phyloP scores from a whole-genome alignment of 306 rosid species.

The Rosa rugosa region DNA sequence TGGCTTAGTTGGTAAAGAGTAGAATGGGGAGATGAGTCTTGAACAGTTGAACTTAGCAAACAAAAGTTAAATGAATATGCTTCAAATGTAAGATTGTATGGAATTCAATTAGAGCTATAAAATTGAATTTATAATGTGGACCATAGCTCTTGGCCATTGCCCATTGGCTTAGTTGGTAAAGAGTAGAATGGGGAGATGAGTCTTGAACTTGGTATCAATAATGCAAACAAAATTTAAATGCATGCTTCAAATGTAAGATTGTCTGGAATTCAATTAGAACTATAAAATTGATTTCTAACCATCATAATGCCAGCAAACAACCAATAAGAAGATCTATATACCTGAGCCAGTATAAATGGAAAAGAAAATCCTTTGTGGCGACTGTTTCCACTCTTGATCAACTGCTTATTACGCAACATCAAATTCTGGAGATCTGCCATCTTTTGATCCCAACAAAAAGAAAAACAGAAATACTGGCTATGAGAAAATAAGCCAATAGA shows the following conservation, averaged over 20 bases:
- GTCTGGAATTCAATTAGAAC: background rate
- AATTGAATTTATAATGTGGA: background rate
- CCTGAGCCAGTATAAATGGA: constrained; percentile 43
- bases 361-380: constrained; percentile 29
- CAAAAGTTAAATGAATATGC: background rate
- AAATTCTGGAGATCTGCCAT: constrained; percentile 28
- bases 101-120: background rate
- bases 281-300: background rate
- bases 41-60: background rate
- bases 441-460: constrained; percentile 11
- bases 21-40: background rate
- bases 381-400: constrained; percentile 24
- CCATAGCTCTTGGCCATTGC: constrained; percentile 1
- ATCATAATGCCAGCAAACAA: background rate
- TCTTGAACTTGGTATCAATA: background rate
- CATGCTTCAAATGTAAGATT: constrained; percentile 1
- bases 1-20: background rate
- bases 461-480: background rate
- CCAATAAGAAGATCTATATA: constrained; percentile 11
- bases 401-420: constrained; percentile 33
- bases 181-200: background rate
- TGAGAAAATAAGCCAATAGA: background rate
- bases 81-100: background rate
- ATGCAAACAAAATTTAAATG: background rate
- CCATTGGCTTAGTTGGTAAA: background rate